Conservation (phyloP, 108 stramenopile species). For the Pseudonitzschia pungens region DNA sequence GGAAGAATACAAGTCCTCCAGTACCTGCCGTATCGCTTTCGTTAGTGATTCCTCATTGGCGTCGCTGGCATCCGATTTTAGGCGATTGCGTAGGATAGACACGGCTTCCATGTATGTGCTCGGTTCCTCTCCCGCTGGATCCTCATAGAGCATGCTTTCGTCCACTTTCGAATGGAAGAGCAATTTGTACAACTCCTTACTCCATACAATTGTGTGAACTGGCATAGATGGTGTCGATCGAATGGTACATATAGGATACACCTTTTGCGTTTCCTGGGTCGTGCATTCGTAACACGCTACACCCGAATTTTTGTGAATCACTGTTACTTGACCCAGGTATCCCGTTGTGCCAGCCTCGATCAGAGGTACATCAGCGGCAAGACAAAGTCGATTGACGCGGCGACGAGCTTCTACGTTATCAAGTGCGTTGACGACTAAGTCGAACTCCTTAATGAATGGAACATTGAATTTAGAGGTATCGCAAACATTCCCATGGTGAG, state of each 20-base stretch:
- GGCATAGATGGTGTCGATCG: slow-evolving; percentile 96
- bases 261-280: slow-evolving; percentile 93
- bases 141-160: slow-evolving; percentile 91
- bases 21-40: slow-evolving; percentile 8
- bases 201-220: slow-evolving; percentile 99
- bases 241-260: slow-evolving; percentile 99
- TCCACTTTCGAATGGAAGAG: slow-evolving; percentile 80
- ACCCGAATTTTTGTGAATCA: slow-evolving; percentile 77
- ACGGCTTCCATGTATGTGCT: slow-evolving; percentile 78
- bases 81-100: slow-evolving; percentile 37
- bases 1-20: slow-evolving; percentile 52
- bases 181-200: slow-evolving; percentile 97
- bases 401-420: slow-evolving; percentile 97
- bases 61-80: slow-evolving; percentile 4
- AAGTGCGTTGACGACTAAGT: slow-evolving; percentile 91
- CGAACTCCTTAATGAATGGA: slow-evolving; percentile 85
- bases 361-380: slow-evolving; percentile 90
- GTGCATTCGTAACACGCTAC: slow-evolving; percentile 99
- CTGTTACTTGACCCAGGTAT: slow-evolving; percentile 95
- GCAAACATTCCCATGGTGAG: slow-evolving; percentile 94
- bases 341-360: slow-evolving; percentile 99
- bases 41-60: slow-evolving; percentile 10
- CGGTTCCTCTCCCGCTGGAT: slow-evolving; percentile 37
- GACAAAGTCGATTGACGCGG: slow-evolving; percentile 97
- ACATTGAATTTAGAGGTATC: slow-evolving; percentile 89